phyloP scores from a whole-genome alignment of 805 yeast genomes.

The Wickerhamiella sorbophila region DNA sequence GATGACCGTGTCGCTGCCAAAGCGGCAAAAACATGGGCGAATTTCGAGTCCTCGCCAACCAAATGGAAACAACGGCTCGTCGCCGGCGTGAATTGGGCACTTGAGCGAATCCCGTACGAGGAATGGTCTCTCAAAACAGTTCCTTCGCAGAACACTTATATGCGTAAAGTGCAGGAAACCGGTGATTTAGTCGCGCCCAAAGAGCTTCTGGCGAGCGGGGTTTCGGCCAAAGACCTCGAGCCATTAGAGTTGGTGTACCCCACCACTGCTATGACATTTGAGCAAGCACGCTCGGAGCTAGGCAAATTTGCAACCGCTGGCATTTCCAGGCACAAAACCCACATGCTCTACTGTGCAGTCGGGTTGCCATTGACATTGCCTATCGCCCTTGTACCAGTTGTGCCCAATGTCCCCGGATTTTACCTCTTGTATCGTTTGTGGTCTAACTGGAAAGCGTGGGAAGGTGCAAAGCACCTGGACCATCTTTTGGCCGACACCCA shows the following conservation, averaged over 20 bases:
- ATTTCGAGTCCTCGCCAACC: constrained; percentile 40
- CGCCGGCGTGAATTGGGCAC: constrained; percentile 33
- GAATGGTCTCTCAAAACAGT: constrained; percentile 63
- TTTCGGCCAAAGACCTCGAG: constrained; percentile 16
- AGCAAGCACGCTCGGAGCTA: constrained; percentile 26
- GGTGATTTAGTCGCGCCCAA: constrained; percentile 11
- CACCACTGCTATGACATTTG: constrained; percentile 22
- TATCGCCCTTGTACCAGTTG: constrained; percentile 62
- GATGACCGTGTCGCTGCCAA: constrained; percentile 33
- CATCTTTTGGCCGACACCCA: constrained; percentile 37
- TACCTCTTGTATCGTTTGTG: constrained; percentile 68
- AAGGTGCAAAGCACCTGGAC: constrained; percentile 57
- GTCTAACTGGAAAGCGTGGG: constrained; percentile 66
- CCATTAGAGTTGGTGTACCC: constrained; percentile 37
- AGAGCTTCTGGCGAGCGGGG: constrained; percentile 12
- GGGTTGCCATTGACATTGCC: constrained; percentile 72
- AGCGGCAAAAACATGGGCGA: constrained; percentile 49
- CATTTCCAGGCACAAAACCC: constrained; percentile 39
- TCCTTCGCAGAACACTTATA: constrained; percentile 51
- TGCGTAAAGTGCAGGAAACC: constrained; percentile 33
- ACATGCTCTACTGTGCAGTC: constrained; percentile 37
- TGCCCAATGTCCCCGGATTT: constrained; percentile 88
- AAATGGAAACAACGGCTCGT: constrained; percentile 48
- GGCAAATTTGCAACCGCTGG: constrained; percentile 32
- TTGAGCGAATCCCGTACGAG: constrained; percentile 61